A percentile compares a stretch with the other conserved stretches of the same genome.
phyloP scores from a whole-genome alignment of 129 eudicot species.

The Oenanthe sinensis region DNA sequence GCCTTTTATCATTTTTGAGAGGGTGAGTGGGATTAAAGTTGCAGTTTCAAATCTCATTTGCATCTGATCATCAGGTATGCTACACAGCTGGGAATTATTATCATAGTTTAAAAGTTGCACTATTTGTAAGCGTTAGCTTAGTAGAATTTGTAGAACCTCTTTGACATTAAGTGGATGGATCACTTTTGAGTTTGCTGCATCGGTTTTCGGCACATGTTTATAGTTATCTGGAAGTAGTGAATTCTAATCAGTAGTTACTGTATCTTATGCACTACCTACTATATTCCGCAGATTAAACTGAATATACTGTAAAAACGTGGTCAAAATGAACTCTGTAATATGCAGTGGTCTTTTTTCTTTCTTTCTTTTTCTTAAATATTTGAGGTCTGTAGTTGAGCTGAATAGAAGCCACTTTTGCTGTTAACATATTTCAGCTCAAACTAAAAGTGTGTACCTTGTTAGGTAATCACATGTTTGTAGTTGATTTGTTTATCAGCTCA shows the following conservation, averaged over 20 bases:
- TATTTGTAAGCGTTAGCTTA: background rate
- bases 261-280: background rate
- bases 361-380: too few species aligned
- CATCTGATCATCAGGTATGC: constrained; percentile 3
- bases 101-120: background rate
- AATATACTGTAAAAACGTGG: background rate
- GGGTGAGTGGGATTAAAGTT: background rate
- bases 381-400: background rate
- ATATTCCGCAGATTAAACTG: background rate
- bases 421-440: background rate
- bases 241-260: background rate
- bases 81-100: background rate
- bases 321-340: background rate
- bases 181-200: background rate
- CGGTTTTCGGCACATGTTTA: background rate
- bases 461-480: background rate
- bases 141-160: constrained; percentile 1
- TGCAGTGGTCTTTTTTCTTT: background rate
- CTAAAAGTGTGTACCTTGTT: background rate
- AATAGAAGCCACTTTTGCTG: background rate
- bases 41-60: background rate
- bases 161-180: background rate
- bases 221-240: background rate
- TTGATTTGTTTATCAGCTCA: background rate
- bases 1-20: constrained; percentile 10